Base-by-base conservation (phyloP, 2,329 filamentous ascomycete species). In the Pseudogymnoascus destructans region DNA sequence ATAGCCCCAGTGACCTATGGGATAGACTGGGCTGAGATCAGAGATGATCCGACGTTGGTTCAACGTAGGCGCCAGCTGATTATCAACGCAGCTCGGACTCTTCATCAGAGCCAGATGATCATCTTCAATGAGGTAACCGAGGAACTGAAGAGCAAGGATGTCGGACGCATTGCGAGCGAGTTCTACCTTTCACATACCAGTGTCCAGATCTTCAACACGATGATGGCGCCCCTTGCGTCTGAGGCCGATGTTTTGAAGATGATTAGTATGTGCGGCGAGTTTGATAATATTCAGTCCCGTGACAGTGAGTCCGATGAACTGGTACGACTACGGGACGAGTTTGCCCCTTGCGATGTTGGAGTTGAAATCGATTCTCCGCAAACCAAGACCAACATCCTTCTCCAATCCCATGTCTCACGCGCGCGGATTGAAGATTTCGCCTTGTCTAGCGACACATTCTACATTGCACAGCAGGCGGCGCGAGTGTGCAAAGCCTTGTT, bases 101-200 rank as follows among this genome's bases (percentile, higher is more conserved):
- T 98, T 42, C 91, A 96, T 68, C 80, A 91, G 67, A 95, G 89
- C 65, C 93, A 98, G 72, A 98, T 98, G 95, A 93, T 98, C 66
- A 93, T 98, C 59, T 98, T 92, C 75, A 96, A 98, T 64, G 93
- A 97, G 68, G 81, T 78, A 15, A 98, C 92, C 0, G 92, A 96
- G 64, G 92, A 96, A 66, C 80, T 98, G 7, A 84, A 89, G 60
- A 87, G 90, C 61, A 98, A 98, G 70, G 92, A 98, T 66, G 86
- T 97, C 56, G 93, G 93, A 2, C 85, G 93, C 13, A 98, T 98
- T 69, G 93, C 93, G 13, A 97, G 92, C 70, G 92, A 98, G 70
- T 98, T 86, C 69, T 98, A 98, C 68, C 92, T 98, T 55, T 77
- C 95, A 54, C 91, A 98, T 67, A 87, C 86, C 11, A 96, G 89